A percentile compares a stretch with the other conserved stretches of the same genome.
These are phyloP conservation scores for Cladosporium cucumerinum DNA, from an alignment of 2,329 filamentous ascomycete species.

Conservation along the genomic window DNA sequence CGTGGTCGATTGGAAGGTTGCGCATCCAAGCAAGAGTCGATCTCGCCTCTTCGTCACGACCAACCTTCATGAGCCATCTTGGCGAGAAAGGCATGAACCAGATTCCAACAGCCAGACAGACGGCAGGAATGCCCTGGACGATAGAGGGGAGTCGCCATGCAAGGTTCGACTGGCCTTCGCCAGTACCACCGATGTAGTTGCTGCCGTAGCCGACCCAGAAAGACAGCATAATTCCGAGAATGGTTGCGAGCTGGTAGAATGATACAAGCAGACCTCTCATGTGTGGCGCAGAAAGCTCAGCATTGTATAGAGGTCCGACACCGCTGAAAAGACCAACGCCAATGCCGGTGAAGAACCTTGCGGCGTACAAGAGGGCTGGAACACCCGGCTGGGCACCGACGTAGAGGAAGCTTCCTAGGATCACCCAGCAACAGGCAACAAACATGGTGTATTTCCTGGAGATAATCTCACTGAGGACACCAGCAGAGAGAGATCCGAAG, in stretches of 20 bases:
- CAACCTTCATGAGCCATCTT: constrained; percentile 29
- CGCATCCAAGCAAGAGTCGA: constrained; percentile 26
- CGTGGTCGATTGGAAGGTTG: constrained; percentile 22
- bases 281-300: not conserved
- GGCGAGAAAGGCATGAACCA: constrained; percentile 29
- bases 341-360: constrained; percentile 4
- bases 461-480: not conserved
- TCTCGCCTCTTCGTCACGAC: constrained; percentile 28
- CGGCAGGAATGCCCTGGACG: constrained; percentile 41
- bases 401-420: constrained; percentile 14
- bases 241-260: constrained; percentile 6
- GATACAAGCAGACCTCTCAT: constrained; percentile 1
- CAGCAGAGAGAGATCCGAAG: not conserved
- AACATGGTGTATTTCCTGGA: constrained; percentile 9
- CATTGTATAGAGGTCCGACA: not conserved
- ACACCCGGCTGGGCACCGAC: constrained; percentile 17
- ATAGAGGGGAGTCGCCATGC: constrained; percentile 48
- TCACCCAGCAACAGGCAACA: not conserved
- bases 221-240: constrained; percentile 6
- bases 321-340: not conserved
- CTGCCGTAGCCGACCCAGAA: constrained; percentile 25
- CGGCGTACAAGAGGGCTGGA: constrained; percentile 5
- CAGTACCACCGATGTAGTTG: constrained; percentile 28
- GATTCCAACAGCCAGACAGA: constrained; percentile 32
- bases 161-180: constrained; percentile 28